Percentiles rank a stretch among this genome's conserved stretches.
Conservation (phyloP, 2,329 filamentous ascomycete species). For the Paramyrothecium sp. region DNA sequence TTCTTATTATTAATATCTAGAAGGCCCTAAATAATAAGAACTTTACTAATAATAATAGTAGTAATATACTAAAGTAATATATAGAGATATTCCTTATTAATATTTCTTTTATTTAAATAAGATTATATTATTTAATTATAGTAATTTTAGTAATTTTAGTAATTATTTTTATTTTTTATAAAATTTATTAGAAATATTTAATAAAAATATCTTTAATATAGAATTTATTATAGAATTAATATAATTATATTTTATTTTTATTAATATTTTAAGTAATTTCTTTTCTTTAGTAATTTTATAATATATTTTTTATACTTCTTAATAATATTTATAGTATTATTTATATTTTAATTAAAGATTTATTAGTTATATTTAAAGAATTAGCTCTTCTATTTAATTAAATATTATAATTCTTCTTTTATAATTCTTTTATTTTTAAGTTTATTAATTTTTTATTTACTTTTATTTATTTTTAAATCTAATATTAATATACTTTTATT, state of each 20-base stretch:
- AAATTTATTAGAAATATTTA: neutral
- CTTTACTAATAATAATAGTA: too few species aligned
- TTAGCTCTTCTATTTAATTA: neutral
- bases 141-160: too few species aligned
- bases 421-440: neutral
- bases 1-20: too few species aligned
- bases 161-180: constrained; percentile 3
- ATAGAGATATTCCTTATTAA: too few species aligned
- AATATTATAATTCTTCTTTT: neutral
- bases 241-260: neutral
- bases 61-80: too few species aligned
- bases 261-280: neutral
- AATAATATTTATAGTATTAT: neutral
- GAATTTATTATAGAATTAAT: neutral
- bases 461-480: neutral
- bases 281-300: neutral
- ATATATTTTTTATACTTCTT: neutral
- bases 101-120: too few species aligned
- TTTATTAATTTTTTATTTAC: neutral
- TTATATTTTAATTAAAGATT: neutral
- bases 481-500: neutral
- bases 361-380: neutral
- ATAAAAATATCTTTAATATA: neutral
- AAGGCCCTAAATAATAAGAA: too few species aligned
- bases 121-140: too few species aligned